Percentiles rank a stretch among this genome's conserved stretches.
Evolutionary conservation across 805 yeast genomes (phyloP).

Genomic region (Ogataea thermomethanolica): DNA sequence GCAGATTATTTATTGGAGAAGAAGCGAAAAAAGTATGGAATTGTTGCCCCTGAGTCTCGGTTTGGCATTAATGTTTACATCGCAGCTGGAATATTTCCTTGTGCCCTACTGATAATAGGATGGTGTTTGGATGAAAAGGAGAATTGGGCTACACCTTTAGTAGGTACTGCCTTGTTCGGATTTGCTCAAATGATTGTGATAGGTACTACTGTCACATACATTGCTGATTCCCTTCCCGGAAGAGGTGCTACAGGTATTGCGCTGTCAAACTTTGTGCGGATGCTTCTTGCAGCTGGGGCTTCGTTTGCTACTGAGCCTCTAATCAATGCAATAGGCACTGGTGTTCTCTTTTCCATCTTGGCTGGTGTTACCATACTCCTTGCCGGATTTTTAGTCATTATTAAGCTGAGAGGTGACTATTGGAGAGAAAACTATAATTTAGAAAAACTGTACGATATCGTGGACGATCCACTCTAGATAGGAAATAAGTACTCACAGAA

Average conservation of each 20-base stretch:
- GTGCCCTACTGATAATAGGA: slow-evolving; percentile 69
- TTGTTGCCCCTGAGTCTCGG: slow-evolving; percentile 71
- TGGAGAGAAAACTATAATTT: slow-evolving; percentile 65
- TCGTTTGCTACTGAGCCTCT: slow-evolving; percentile 75
- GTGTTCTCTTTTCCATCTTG: slow-evolving; percentile 64
- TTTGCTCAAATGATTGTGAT: slow-evolving; percentile 80
- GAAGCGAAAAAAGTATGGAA: slow-evolving; percentile 57
- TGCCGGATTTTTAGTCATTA: slow-evolving; percentile 39
- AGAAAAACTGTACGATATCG: slow-evolving; percentile 50
- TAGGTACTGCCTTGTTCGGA: slow-evolving; percentile 81
- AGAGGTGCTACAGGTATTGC: slow-evolving; percentile 89
- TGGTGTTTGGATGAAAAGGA: slow-evolving; percentile 70
- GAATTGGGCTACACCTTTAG: slow-evolving; percentile 75
- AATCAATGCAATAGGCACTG: slow-evolving; percentile 62
- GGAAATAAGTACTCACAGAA: slow-evolving; percentile 1
- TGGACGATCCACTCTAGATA: slow-evolving; percentile 26
- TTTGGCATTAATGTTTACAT: slow-evolving; percentile 68
- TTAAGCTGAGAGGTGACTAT: slow-evolving; percentile 54
- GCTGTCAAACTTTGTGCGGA: slow-evolving; percentile 69
- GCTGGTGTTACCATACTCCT: slow-evolving; percentile 52
- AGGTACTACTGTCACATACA: slow-evolving; percentile 75
- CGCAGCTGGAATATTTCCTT: slow-evolving; percentile 61
- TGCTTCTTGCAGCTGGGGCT: slow-evolving; percentile 69
- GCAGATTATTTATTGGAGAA: slow-evolving; percentile 56
- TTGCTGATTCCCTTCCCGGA: slow-evolving; percentile 83